A percentile compares a stretch with the other conserved stretches of the same genome.
Conservation (phyloP, 2,329 filamentous ascomycete species). For the Monosporascus sp. region DNA sequence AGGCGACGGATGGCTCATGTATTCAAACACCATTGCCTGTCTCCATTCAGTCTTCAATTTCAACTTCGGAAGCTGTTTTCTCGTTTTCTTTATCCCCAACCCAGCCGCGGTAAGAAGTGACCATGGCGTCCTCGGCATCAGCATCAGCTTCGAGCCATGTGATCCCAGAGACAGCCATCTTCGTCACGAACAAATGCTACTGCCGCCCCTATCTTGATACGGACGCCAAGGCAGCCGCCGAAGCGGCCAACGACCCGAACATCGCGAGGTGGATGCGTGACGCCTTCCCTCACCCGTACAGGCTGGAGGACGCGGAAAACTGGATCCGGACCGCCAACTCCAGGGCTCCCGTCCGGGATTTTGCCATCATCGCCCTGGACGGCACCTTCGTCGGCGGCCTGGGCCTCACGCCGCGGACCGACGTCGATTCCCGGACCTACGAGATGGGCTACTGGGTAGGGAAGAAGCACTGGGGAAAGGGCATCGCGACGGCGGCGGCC, state of each 20-base stretch:
- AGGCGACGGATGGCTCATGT: no score
- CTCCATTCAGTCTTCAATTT: no score
- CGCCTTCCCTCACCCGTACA: constrained; percentile 42
- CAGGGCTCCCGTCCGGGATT: constrained; percentile 21
- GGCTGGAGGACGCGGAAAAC: constrained; percentile 29
- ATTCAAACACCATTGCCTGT: no score
- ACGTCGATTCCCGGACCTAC: constrained; percentile 36
- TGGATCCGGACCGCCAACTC: constrained; percentile 35
- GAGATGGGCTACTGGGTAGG: constrained; percentile 47
- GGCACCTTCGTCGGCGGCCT: constrained; percentile 34
- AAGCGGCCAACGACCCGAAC: constrained; percentile 32
- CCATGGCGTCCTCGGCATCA: not conserved
- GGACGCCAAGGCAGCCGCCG: constrained; percentile 32
- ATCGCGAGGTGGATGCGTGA: constrained; percentile 34
- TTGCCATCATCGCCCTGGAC: constrained; percentile 28
- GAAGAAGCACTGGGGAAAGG: constrained; percentile 38
- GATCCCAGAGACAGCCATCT: constrained; percentile 13
- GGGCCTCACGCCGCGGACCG: constrained; percentile 30
- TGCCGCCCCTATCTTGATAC: constrained; percentile 34
- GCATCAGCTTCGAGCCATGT: not conserved
- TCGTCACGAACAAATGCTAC: constrained; percentile 25
- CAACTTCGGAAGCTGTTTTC: no score
- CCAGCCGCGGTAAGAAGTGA: no score
- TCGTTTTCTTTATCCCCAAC: no score
- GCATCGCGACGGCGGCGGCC: constrained; percentile 36